Base-by-base conservation (phyloP, 1,139 yeast species). In the Candida buenavistaensis region DNA sequence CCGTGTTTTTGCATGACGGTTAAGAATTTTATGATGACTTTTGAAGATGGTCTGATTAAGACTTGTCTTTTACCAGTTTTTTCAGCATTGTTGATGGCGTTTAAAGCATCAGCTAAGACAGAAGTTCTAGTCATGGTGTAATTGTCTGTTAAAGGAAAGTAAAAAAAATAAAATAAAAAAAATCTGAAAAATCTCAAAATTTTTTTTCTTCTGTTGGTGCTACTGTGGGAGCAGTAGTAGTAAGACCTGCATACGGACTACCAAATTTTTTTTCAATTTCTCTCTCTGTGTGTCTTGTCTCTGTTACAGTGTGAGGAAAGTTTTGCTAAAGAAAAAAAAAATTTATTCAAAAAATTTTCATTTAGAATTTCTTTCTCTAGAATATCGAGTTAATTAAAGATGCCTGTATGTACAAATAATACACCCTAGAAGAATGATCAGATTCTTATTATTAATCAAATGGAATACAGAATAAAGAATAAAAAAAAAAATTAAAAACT, bases 41-140 rank as follows among this genome's bases (percentile, higher is more conserved):
- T 92, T 64, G 98, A 92, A 38, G 97, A 90, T 53, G 98, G 98
- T 82, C 98, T 88, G 70, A 92, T 80, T 68, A 92, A 75, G 55
- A 92, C 98, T 80, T 92, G 98, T 77, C 98, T 87, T 79, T 92
- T 92, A 73, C 98, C 98, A 68, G 97, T 82, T 76, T 90, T 92
- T 78, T 92, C 98, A 70, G 98, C 98, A 71, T 92, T 92, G 90
- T 90, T 88, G 70, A 92, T 92, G 59, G 96, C 82, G 71, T 92
- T 90, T 67, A 92, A 85, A 67, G 98, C 97, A 77, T 92, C 98
- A 62, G 97, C 97, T 73, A 92, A 85, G 68, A 87, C 98, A 57
- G 98, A 92, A 59, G 97, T 78, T 80, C 97, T 90, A 68, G 97
- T 89, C 97, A 92, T 89, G 70, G 66, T 74, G 28, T 22, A 30